These are phyloP conservation scores for Boletus putidus DNA, from an alignment of 1,284 basidiomycete genomes.

Conservation along the genomic window DNA sequence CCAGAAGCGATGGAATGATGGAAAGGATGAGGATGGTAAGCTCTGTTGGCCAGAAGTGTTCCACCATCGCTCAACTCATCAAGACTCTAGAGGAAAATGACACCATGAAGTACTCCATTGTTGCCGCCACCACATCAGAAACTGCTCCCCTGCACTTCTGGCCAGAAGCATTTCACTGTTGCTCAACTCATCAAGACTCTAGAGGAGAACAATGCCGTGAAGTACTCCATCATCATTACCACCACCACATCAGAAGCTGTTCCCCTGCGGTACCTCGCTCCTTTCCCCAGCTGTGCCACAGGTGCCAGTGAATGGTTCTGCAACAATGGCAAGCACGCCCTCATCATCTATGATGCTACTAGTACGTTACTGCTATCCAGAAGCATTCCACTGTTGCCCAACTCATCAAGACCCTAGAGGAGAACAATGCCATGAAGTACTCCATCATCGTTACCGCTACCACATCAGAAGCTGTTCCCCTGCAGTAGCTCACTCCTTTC, in stretches of 20 bases:
- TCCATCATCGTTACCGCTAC: conserved; percentile 98
- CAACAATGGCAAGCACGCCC: conserved; percentile 97
- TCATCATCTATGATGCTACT: too few species aligned
- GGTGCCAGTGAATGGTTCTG: conserved; percentile 99
- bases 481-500: conserved; percentile 99
- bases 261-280: conserved; percentile 97
- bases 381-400: conserved; percentile 99
- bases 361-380: too few species aligned
- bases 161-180: conserved; percentile 98
- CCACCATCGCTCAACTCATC: conserved; percentile 98
- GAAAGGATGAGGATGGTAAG: conserved; percentile 94
- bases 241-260: conserved; percentile 99
- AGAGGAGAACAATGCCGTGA: conserved; percentile 99
- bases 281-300: conserved; percentile 99
- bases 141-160: conserved; percentile 96
- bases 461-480: conserved; percentile 97
- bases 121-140: conserved; percentile 98
- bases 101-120: conserved; percentile 99
- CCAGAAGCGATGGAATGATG: conserved; percentile 99
- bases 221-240: conserved; percentile 98
- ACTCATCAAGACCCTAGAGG: conserved; percentile 98
- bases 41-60: conserved; percentile 99
- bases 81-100: conserved; percentile 99
- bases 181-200: conserved; percentile 99
- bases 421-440: conserved; percentile 99